These are phyloP conservation scores for Fusarium drepaniforme DNA, from an alignment of 2,329 filamentous ascomycete species.

Conservation along the genomic window DNA sequence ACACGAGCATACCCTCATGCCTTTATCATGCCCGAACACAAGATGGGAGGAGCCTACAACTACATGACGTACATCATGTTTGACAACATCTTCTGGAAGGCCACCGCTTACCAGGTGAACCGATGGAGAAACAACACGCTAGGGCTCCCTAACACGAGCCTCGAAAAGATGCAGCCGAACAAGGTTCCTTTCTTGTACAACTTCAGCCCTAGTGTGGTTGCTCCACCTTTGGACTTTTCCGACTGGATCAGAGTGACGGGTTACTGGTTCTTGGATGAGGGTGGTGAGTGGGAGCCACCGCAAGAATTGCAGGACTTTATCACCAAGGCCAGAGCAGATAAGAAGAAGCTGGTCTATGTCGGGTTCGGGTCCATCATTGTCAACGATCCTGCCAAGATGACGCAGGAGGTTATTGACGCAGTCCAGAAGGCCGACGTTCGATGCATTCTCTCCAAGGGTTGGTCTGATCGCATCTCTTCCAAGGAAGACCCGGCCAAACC, in stretches of 20 bases:
- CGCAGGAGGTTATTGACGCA: slow-evolving; percentile 91
- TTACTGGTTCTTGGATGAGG: slow-evolving; percentile 97
- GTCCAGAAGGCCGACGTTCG: slow-evolving; percentile 92
- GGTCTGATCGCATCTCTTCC: slow-evolving; percentile 82
- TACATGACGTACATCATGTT: slow-evolving; percentile 97
- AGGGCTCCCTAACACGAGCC: slow-evolving; percentile 80
- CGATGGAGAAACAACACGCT: slow-evolving; percentile 88
- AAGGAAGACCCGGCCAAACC: slow-evolving; percentile 60
- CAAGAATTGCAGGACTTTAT: slow-evolving; percentile 85
- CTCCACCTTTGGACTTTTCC: slow-evolving; percentile 92
- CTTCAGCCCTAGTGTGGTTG: slow-evolving; percentile 94
- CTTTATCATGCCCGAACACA: slow-evolving; percentile 91
- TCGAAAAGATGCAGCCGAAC: slow-evolving; percentile 94
- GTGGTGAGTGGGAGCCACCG: slow-evolving; percentile 77
- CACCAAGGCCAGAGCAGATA: slow-evolving; percentile 80
- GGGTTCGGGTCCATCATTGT: slow-evolving; percentile 98
- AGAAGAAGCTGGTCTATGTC: slow-evolving; percentile 95
- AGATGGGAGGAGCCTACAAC: slow-evolving; percentile 96
- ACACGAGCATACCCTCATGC: slow-evolving; percentile 97
- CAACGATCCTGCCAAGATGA: slow-evolving; percentile 87
- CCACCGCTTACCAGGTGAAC: slow-evolving; percentile 91
- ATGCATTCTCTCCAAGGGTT: slow-evolving; percentile 95
- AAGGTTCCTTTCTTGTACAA: slow-evolving; percentile 99
- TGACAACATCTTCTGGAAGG: slow-evolving; percentile 96
- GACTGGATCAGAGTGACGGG: slow-evolving; percentile 98